Evolutionary conservation across 1,139 yeast genomes (phyloP).

Genomic region (Protomyces inundatus): DNA sequence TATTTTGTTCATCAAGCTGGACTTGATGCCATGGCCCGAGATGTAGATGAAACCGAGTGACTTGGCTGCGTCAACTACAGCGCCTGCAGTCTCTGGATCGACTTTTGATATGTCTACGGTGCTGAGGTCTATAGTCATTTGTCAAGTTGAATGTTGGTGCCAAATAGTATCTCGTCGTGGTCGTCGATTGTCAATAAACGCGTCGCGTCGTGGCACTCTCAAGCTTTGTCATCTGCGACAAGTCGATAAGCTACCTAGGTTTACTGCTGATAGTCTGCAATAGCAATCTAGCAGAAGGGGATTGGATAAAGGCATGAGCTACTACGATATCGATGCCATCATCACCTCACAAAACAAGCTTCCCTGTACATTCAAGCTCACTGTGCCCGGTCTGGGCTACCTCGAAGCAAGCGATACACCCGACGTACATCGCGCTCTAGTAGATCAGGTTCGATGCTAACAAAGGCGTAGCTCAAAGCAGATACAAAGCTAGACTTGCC

Average conservation of each 20-base stretch:
- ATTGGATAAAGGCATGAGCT: not conserved
- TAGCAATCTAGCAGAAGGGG: no score
- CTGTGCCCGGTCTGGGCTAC: slow-evolving; percentile 30
- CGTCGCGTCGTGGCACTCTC: no score
- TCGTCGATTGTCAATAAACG: not conserved
- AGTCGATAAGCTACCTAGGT: no score
- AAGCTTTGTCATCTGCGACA: no score
- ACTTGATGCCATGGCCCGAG: slow-evolving; percentile 60
- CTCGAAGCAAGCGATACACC: slow-evolving; percentile 22
- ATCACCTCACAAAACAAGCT: slow-evolving; percentile 27
- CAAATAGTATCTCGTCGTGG: not conserved
- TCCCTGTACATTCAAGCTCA: slow-evolving; percentile 28
- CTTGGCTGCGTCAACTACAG: slow-evolving; percentile 59
- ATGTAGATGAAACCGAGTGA: slow-evolving; percentile 66
- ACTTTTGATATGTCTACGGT: slow-evolving; percentile 50
- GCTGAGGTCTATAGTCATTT: not conserved
- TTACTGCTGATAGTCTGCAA: no score
- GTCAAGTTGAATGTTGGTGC: not conserved
- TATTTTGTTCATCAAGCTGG: slow-evolving; percentile 52
- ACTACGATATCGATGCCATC: slow-evolving; percentile 27
- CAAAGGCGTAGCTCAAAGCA: slow-evolving; percentile 44
- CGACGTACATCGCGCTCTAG: not conserved
- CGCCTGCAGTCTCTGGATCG: slow-evolving; percentile 46
- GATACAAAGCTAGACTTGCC: slow-evolving; percentile 76
- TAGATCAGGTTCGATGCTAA: not conserved